These are phyloP conservation scores for Rhynchosporium graminicola DNA, from an alignment of 2,329 filamentous ascomycete species.

Conservation along the genomic window DNA sequence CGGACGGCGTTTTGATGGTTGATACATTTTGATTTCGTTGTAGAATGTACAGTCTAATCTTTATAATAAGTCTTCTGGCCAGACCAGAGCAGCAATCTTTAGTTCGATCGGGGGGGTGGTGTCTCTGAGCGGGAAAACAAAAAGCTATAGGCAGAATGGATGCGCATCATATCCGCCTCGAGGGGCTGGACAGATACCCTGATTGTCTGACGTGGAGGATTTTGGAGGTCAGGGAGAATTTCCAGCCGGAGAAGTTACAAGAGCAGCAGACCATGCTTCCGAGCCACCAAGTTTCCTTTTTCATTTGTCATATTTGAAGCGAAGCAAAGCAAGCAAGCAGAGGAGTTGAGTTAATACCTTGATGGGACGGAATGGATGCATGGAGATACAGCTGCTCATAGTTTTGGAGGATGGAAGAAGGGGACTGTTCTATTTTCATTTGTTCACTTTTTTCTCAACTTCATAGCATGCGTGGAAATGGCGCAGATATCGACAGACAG, in stretches of 20 bases:
- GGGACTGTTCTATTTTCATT: slow-evolving; percentile 33
- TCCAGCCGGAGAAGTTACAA: slow-evolving; percentile 24
- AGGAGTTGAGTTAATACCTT: slow-evolving; percentile 12
- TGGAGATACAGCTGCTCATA: slow-evolving; percentile 12
- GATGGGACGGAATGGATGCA: background rate
- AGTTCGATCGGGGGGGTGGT: slow-evolving; percentile 11
- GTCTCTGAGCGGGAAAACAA: slow-evolving; percentile 31
- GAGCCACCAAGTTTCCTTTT: slow-evolving; percentile 28
- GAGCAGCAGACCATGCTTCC: slow-evolving; percentile 29
- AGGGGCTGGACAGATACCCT: slow-evolving; percentile 15
- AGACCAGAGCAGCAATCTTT: slow-evolving; percentile 33
- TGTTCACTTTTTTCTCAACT: slow-evolving; percentile 34
- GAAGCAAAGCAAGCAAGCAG: slow-evolving; percentile 10
- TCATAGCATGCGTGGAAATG: slow-evolving; percentile 31
- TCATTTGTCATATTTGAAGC: slow-evolving; percentile 4
- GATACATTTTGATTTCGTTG: slow-evolving; percentile 43
- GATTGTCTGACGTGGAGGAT: slow-evolving; percentile 8
- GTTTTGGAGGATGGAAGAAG: slow-evolving; percentile 12
- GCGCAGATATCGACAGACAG: slow-evolving; percentile 24
- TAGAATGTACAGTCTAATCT: slow-evolving; percentile 45
- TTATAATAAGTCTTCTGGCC: slow-evolving; percentile 41
- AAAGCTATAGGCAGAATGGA: slow-evolving; percentile 24
- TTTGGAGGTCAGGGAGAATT: slow-evolving; percentile 12
- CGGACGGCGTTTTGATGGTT: slow-evolving; percentile 43
- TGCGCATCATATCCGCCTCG: background rate